Percentiles rank a stretch among this genome's conserved stretches.
Evolutionary conservation across 768 basidiomycete species (phyloP).

Genomic region (Macrolepiota dolichaula): DNA sequence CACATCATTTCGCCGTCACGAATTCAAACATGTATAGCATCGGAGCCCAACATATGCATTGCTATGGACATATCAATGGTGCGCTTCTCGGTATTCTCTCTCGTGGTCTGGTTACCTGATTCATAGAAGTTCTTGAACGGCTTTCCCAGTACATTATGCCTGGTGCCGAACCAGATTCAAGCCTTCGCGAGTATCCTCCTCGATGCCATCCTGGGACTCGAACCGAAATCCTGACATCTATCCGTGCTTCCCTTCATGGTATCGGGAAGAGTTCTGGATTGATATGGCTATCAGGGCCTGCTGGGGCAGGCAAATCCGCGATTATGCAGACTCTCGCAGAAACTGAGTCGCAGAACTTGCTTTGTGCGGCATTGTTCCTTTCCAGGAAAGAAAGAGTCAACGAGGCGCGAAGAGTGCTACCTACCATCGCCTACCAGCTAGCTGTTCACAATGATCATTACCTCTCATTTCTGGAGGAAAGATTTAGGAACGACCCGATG

Average conservation of each 20-base stretch:
- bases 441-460: background rate
- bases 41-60: constrained; percentile 3
- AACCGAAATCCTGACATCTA: background rate
- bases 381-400: background rate
- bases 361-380: background rate
- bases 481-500: background rate
- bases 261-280: background rate
- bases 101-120: too few species aligned
- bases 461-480: background rate
- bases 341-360: background rate
- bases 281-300: constrained; percentile 1
- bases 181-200: background rate
- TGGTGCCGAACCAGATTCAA: background rate
- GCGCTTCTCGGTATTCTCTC: background rate
- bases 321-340: constrained; percentile 6
- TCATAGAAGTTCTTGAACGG: background rate
- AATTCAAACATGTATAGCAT: constrained; percentile 1
- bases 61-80: background rate
- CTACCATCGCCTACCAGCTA: background rate
- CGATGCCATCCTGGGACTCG: constrained; percentile 4
- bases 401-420: background rate
- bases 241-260: background rate
- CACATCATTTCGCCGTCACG: background rate
- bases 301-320: constrained; percentile 4
- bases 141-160: background rate